Base-by-base conservation (phyloP, 2,329 filamentous ascomycete species). In the Microcera coccophila region DNA sequence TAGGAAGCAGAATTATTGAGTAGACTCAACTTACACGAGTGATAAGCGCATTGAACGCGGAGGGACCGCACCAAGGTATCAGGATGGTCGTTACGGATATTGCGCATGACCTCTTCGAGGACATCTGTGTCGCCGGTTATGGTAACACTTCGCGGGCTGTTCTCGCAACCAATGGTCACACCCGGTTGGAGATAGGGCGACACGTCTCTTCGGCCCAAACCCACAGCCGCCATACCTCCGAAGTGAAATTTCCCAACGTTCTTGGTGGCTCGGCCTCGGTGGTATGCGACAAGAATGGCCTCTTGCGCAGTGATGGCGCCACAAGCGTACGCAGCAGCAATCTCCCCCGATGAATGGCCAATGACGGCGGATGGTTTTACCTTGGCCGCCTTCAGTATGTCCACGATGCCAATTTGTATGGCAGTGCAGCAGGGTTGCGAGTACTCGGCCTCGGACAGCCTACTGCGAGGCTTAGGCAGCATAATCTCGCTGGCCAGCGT, bases 371-470 rank as follows among this genome's bases (percentile, higher is more conserved):
- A 28, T 0, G 64, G 62, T 1, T 28, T 34, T 3, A 70, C 47
- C 3, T 53, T 54, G 41, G 59, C 65, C 1, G 46, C 45, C 10
- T 49, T 39, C n/a, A 66, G 50, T 1, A 71, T 50, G n/a, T 69
- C 59, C 0, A 70, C 57, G 1, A 73, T 42, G 2, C 54, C 67
- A 8, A 73, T 52, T 44, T 74, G 71, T 0, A 74, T 21, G 0
- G 67, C 66, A 1, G 69, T 71, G 38, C 64, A 71, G 0, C 68
- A 34, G 1, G 71, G 62, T 39, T 73, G 70, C 18, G 55, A 57
- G 20, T 58, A 62, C 37, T 70, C 55, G 1, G 69, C 64, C n/a
- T 62, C 35, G 22, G 55, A 52, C 1, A 71, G 55, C n/a, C 50
- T 38, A 53, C 12, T 37, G 31, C 14, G 38, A 34, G 19, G 2